phyloP scores from a whole-genome alignment of 2,329 filamentous ascomycete genomes.

The Metarhizium album region DNA sequence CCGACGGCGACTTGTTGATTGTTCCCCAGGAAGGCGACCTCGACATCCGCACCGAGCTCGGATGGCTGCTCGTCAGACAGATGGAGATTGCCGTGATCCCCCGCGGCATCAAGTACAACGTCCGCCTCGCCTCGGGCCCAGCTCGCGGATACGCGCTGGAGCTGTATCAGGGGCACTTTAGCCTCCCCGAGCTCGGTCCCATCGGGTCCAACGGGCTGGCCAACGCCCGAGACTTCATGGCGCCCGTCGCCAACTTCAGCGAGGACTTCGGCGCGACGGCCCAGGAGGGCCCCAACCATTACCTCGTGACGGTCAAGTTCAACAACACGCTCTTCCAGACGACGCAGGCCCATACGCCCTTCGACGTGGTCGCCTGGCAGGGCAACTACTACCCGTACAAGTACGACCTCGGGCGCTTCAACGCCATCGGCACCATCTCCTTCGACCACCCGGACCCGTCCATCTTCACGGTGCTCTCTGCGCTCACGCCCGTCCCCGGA shows the following conservation, averaged over 20 bases:
- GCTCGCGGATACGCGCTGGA: constrained; percentile 66
- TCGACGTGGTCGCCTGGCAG: constrained; percentile 74
- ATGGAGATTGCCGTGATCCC: constrained; percentile 72
- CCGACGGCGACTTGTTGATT: constrained; percentile 69
- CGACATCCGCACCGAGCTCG: constrained; percentile 69
- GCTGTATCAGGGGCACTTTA: constrained; percentile 61
- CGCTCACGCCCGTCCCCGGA: constrained; percentile 54
- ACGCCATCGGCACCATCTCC: constrained; percentile 59
- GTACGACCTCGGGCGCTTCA: constrained; percentile 71
- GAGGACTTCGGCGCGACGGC: constrained; percentile 38
- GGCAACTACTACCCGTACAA: constrained; percentile 74
- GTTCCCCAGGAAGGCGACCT: constrained; percentile 64
- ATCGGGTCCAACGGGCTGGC: constrained; percentile 67
- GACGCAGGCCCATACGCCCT: constrained; percentile 59
- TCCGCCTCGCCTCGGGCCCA: constrained; percentile 50
- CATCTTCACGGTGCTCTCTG: constrained; percentile 65
- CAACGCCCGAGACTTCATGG: constrained; percentile 65
- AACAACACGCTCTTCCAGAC: constrained; percentile 54
- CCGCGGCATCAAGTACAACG: constrained; percentile 62
- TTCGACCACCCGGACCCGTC: constrained; percentile 71
- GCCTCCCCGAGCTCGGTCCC: constrained; percentile 60
- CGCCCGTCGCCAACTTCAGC: constrained; percentile 57
- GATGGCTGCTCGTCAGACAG: constrained; percentile 61
- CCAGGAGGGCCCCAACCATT: constrained; percentile 20
- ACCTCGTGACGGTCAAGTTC: constrained; percentile 49